Conservation (phyloP, 352 stramenopile species). For the Phytophthora foliorum region DNA sequence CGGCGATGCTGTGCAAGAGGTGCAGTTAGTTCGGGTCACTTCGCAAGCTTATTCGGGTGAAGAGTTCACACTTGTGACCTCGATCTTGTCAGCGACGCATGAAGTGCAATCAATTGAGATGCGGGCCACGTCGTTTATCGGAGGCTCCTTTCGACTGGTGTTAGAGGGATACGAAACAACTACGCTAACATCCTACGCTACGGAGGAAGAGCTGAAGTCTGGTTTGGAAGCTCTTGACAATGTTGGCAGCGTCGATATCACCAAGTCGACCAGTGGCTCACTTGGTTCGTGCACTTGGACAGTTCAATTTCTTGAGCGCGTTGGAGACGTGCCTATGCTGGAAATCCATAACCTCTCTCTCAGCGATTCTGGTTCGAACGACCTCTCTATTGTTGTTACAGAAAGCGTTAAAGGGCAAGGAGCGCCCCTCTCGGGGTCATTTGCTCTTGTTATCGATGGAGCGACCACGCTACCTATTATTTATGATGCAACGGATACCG, state of each 20-base stretch:
- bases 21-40: slow-evolving; percentile 48
- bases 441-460: slow-evolving; percentile 55
- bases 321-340: slow-evolving; percentile 62
- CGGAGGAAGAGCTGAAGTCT: slow-evolving; percentile 45
- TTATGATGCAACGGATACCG: slow-evolving; percentile 48
- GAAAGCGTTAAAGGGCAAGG: slow-evolving; percentile 61
- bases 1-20: slow-evolving; percentile 43
- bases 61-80: slow-evolving; percentile 45
- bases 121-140: slow-evolving; percentile 54
- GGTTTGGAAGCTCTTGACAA: slow-evolving; percentile 62
- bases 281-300: slow-evolving; percentile 64
- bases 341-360: slow-evolving; percentile 54
- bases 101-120: slow-evolving; percentile 60
- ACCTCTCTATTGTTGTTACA: slow-evolving; percentile 50
- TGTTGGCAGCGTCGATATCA: slow-evolving; percentile 46
- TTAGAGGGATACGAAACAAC: slow-evolving; percentile 50
- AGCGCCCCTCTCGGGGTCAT: slow-evolving; percentile 48
- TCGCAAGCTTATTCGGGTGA: slow-evolving; percentile 56
- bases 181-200: slow-evolving; percentile 62
- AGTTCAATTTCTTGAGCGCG: slow-evolving; percentile 65
- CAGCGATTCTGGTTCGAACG: slow-evolving; percentile 51
- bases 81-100: slow-evolving; percentile 35
- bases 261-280: slow-evolving; percentile 36
- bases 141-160: slow-evolving; percentile 51
- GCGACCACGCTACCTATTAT: slow-evolving; percentile 19